Conservation (phyloP, 768 basidiomycete species). For the Filobasidium wieringae region DNA sequence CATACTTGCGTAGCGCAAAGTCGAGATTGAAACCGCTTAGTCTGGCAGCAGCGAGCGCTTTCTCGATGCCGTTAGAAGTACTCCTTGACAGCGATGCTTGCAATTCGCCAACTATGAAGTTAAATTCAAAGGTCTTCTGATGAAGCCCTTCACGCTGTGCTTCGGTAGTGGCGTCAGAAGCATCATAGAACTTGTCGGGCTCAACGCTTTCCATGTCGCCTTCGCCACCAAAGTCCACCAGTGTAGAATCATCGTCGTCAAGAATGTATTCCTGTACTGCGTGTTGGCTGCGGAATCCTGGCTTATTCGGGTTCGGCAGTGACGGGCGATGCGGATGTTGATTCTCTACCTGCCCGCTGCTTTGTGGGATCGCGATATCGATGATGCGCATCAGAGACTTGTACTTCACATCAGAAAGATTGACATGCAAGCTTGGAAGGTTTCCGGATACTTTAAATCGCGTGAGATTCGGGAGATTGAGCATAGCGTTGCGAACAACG, state of each 20-base stretch:
- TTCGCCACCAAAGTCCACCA: conserved; percentile 17
- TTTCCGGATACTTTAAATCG: conserved; percentile 83
- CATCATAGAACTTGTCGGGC: conserved; percentile 53
- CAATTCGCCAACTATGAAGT: conserved; percentile 75
- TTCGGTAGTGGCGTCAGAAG: conserved; percentile 50
- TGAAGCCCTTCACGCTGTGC: conserved; percentile 44
- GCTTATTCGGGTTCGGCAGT: conserved; percentile 13
- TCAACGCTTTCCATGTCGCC: conserved; percentile 9
- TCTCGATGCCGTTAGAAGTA: conserved; percentile 52
- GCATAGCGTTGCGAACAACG: conserved; percentile 81
- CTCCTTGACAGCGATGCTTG: conserved; percentile 68
- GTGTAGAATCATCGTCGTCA: conserved; percentile 45
- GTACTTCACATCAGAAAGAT: conserved; percentile 44
- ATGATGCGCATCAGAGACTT: conserved; percentile 79
- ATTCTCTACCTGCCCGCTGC: conserved; percentile 41
- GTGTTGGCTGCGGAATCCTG: conserved; percentile 18
- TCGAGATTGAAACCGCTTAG: conserved; percentile 65
- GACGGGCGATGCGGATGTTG: neutral
- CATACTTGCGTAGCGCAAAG: conserved; percentile 65
- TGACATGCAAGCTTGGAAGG: conserved; percentile 74
- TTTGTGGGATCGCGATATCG: conserved; percentile 77
- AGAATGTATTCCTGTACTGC: conserved; percentile 53
- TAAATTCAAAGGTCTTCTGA: conserved; percentile 64
- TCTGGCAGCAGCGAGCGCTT: conserved; percentile 61
- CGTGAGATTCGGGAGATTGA: conserved; percentile 66